Conservation (phyloP, 805 yeast species). For the Saccharomyces paradoxus region DNA sequence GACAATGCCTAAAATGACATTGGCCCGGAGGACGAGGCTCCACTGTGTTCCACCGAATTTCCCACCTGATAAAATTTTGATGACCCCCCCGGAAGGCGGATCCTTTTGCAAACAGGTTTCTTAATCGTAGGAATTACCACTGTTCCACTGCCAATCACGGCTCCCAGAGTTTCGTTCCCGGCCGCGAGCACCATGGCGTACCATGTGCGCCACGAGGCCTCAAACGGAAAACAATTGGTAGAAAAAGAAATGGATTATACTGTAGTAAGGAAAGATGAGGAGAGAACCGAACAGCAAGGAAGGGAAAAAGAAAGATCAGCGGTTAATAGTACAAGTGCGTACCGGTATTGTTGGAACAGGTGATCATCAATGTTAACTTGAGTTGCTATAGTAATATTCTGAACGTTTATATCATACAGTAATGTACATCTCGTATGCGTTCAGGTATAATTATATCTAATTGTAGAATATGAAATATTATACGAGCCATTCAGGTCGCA, state of each 20-base stretch:
- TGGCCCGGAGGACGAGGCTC: conserved; percentile 2
- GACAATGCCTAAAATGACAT: not conserved
- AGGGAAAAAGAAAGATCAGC: not conserved
- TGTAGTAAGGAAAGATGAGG: not conserved
- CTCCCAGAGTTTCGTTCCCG: conserved; percentile 12
- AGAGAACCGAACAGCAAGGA: not conserved
- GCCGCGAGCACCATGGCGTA: not conserved
- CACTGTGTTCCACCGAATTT: conserved; percentile 33
- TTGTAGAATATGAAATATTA: too few species aligned
- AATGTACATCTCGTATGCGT: too few species aligned
- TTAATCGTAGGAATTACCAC: conserved; percentile 21
- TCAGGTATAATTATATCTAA: too few species aligned
- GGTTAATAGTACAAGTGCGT: too few species aligned
- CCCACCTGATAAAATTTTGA: conserved; percentile 26
- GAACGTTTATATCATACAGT: too few species aligned
- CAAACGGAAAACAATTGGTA: not conserved
- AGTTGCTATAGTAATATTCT: too few species aligned
- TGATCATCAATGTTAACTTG: too few species aligned
- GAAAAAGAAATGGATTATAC: not conserved
- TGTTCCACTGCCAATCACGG: conserved; percentile 9
- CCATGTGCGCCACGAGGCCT: conserved; percentile 1
- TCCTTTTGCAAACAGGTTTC: conserved; percentile 23
- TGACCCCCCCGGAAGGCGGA: not conserved
- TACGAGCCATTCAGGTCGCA: too few species aligned
- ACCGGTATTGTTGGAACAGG: too few species aligned